Evolutionary conservation across 352 stramenopile genomes (phyloP).

Genomic region (Phytophthora pini): DNA sequence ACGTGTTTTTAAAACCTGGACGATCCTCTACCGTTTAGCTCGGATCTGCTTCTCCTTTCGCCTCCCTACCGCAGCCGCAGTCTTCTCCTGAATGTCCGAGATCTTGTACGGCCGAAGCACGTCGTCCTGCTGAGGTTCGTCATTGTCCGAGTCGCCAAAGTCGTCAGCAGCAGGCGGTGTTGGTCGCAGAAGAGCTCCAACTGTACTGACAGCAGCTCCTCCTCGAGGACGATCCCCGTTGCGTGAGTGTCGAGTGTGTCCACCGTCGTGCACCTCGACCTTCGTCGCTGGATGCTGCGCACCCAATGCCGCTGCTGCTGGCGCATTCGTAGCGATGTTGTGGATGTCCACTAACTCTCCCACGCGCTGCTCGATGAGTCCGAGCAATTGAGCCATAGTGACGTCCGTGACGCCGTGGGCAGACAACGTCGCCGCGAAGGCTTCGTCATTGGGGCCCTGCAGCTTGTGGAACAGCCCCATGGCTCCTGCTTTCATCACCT

Average conservation of each 20-base stretch:
- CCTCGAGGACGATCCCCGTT: conserved; percentile 30
- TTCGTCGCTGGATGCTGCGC: conserved; percentile 42
- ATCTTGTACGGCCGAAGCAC: conserved; percentile 74
- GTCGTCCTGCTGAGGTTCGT: conserved; percentile 68
- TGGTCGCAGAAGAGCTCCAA: conserved; percentile 49
- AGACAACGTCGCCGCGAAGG: conserved; percentile 69
- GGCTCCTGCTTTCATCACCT: conserved; percentile 76
- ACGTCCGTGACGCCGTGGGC: conserved; percentile 81
- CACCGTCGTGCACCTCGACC: conserved; percentile 37
- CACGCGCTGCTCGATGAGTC: conserved; percentile 86
- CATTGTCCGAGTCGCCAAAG: conserved; percentile 77
- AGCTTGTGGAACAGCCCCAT: conserved; percentile 88
- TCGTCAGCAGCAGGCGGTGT: conserved; percentile 69
- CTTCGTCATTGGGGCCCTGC: conserved; percentile 70
- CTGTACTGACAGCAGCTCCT: conserved; percentile 10
- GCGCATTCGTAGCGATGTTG: conserved; percentile 77
- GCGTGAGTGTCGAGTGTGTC: conserved; percentile 28
- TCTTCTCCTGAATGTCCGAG: conserved; percentile 83
- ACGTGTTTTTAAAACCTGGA: background rate
- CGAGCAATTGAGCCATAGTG: conserved; percentile 83
- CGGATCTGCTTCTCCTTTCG: conserved; percentile 77
- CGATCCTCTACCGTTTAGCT: conserved; percentile 42
- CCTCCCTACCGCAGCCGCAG: conserved; percentile 59
- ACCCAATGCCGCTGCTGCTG: conserved; percentile 33
- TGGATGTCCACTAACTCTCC: conserved; percentile 88